Evolutionary conservation across 148 eudicot genomes (phyloP).

Genomic region (Camellia japonica): DNA sequence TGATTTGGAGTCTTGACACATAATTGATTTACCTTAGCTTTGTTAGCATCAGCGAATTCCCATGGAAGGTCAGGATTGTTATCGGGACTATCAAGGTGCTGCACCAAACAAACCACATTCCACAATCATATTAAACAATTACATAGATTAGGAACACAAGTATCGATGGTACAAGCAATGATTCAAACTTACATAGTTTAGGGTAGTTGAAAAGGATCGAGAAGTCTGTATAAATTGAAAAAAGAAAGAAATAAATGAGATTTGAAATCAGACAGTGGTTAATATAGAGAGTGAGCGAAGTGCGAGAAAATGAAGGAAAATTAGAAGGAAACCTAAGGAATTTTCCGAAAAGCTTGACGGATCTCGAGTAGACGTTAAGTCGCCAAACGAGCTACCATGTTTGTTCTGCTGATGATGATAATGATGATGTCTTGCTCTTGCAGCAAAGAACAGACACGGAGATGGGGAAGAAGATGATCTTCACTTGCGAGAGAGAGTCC

Average conservation of each 20-base stretch:
- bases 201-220: slow-evolving; percentile 78
- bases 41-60: slow-evolving; percentile 67
- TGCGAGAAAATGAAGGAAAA: slow-evolving; percentile 5
- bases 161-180: background rate
- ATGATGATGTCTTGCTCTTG: too few species aligned
- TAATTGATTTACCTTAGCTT: slow-evolving; percentile 46
- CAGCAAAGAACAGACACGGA: too few species aligned
- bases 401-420: slow-evolving; percentile 28
- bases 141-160: background rate
- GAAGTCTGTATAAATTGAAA: slow-evolving; percentile 42
- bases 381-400: slow-evolving; percentile 75
- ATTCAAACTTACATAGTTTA: slow-evolving; percentile 71
- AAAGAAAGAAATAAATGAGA: background rate
- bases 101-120: slow-evolving; percentile 11
- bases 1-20: background rate
- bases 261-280: background rate
- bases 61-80: slow-evolving; percentile 73
- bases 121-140: background rate
- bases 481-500: slow-evolving; percentile 12
- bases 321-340: slow-evolving; percentile 43
- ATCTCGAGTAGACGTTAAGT: slow-evolving; percentile 64
- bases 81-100: slow-evolving; percentile 89
- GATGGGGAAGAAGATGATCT: slow-evolving; percentile 23
- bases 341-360: slow-evolving; percentile 62
- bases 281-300: background rate